A percentile compares a stretch with the other conserved stretches of the same genome.
These are phyloP conservation scores for Agapanthus africanus DNA, from an alignment of 106 monocot genomes.

Conservation along the genomic window DNA sequence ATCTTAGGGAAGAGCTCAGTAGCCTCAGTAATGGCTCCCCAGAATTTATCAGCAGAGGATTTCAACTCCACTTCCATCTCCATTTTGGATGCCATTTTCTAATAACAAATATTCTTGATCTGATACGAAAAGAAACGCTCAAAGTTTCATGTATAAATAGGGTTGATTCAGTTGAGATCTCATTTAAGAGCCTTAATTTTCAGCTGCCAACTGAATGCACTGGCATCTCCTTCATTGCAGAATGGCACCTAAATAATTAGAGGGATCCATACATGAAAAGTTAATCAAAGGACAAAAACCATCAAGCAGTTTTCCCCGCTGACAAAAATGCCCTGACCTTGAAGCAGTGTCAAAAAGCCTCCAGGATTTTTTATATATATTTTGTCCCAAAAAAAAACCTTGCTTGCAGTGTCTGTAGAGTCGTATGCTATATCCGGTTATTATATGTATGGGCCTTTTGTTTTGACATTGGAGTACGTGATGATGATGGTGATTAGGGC, in stretches of 20 bases:
- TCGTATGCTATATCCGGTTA: no score
- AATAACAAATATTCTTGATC: not conserved
- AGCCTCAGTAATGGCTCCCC: constrained; percentile 40
- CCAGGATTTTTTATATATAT: no score
- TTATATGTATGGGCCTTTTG: no score
- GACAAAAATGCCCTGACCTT: no score
- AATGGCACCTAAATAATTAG: not conserved
- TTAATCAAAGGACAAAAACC: no score
- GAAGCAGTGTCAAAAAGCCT: no score
- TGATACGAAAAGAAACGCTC: not conserved
- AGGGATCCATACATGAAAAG: no score
- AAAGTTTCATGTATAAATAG: not conserved
- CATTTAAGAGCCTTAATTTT: constrained; percentile 6
- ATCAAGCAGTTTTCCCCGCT: no score
- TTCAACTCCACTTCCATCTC: constrained; percentile 41
- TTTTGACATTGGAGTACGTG: no score
- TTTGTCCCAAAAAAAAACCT: no score
- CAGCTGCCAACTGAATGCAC: not conserved
- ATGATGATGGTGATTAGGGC: not conserved
- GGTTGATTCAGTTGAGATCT: no score
- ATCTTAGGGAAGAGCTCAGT: constrained; percentile 60
- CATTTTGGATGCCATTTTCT: constrained; percentile 34
- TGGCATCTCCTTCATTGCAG: not conserved
- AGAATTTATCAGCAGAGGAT: constrained; percentile 53
- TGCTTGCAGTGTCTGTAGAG: no score